These are phyloP conservation scores for Plicaturopsis crispa DNA, from an alignment of 768 basidiomycete species.

Conservation along the genomic window DNA sequence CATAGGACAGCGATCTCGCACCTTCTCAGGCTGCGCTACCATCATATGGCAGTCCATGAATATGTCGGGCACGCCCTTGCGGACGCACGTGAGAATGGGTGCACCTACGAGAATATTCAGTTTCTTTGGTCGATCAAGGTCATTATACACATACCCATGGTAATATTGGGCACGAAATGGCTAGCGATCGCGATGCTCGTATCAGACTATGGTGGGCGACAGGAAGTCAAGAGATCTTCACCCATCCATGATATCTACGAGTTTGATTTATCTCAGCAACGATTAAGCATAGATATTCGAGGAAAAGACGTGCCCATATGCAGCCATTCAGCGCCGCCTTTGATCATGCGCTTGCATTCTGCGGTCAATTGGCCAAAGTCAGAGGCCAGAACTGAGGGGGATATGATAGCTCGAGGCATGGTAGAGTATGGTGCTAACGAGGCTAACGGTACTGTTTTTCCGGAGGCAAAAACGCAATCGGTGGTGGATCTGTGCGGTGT, in stretches of 20 bases:
- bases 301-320: conserved; percentile 73
- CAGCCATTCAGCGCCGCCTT: conserved; percentile 93
- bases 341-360: conserved; percentile 97
- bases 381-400: conserved; percentile 94
- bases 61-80: conserved; percentile 84
- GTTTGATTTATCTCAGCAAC: too few species aligned
- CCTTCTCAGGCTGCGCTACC: conserved; percentile 91
- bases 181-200: conserved; percentile 30
- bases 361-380: conserved; percentile 93
- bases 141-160: conserved; percentile 63
- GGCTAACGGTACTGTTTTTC: too few species aligned
- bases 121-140: too few species aligned
- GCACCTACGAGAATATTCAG: conserved; percentile 45
- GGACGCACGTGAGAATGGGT: conserved; percentile 79
- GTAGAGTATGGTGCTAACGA: too few species aligned
- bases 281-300: conserved; percentile 1
- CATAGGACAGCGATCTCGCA: conserved; percentile 17
- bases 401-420: conserved; percentile 90
- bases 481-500: neutral
- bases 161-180: conserved; percentile 98
- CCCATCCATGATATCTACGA: conserved; percentile 99
- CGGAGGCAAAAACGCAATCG: too few species aligned
- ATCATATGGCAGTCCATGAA: conserved; percentile 99
- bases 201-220: conserved; percentile 7
- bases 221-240: conserved; percentile 24